Percentiles rank a stretch among this genome's conserved stretches.
Conservation (phyloP, 2,329 filamentous ascomycete genomes). For the Epichloe hybrida region DNA sequence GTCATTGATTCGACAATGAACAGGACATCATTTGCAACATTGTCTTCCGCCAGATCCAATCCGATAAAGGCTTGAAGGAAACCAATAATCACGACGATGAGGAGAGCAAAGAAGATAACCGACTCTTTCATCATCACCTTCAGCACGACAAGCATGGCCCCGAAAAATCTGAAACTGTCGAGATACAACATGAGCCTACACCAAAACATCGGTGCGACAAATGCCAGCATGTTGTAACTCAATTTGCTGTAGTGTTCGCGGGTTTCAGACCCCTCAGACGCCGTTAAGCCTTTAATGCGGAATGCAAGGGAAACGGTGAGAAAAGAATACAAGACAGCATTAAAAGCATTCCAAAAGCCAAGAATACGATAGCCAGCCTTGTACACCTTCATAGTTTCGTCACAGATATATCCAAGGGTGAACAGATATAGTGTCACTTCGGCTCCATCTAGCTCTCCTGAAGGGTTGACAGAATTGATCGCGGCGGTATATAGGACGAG, state of each 20-base stretch:
- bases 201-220: constrained; percentile 95
- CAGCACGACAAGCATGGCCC: constrained; percentile 92
- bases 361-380: constrained; percentile 88
- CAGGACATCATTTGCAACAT: constrained; percentile 50
- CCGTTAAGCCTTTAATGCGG: constrained; percentile 63
- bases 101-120: constrained; percentile 87
- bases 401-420: constrained; percentile 79
- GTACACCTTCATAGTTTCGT: constrained; percentile 80
- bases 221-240: constrained; percentile 89
- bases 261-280: constrained; percentile 29
- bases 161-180: constrained; percentile 88
- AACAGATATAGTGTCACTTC: constrained; percentile 83
- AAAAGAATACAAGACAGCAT: constrained; percentile 66
- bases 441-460: constrained; percentile 69
- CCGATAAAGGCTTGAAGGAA: constrained; percentile 94
- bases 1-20: constrained; percentile 75
- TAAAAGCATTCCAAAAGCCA: constrained; percentile 96
- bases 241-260: constrained; percentile 59
- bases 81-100: constrained; percentile 68
- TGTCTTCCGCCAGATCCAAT: constrained; percentile 68
- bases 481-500: constrained; percentile 76
- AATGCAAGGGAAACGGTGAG: constrained; percentile 66
- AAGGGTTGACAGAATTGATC: constrained; percentile 85
- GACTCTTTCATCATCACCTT: constrained; percentile 93
- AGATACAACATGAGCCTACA: constrained; percentile 81